Base-by-base conservation (phyloP, 2,329 filamentous ascomycete species). In the Penicillium sp. region DNA sequence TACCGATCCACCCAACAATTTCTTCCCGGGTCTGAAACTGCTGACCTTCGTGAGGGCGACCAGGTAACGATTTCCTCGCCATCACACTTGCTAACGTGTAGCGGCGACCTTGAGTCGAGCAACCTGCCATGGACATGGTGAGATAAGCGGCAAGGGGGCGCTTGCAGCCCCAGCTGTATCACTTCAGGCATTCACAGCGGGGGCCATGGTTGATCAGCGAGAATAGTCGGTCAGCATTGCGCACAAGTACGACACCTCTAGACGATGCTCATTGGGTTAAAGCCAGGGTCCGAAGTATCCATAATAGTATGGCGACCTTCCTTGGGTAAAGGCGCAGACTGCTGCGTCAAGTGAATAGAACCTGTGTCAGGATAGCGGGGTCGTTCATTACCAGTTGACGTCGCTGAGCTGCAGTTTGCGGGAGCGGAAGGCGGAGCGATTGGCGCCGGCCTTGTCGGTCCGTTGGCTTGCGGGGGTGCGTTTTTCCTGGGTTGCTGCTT, bases 371-470 rank as follows among this genome's bases (percentile, higher is more conserved):
- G 43, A 42, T 21, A 32, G 18, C 31, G 21, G 22, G 24, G 21
- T 34, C 38, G 36, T 32, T 54, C 62, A 80, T 79, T 93, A 97
- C 94, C 94, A 99, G 75, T 99, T 93, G 73, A 99, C 91, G 75
- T 99, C 94, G 75, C 91, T 96, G 56, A 97, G 84, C 72, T 97
- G 93, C 57, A 99, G 81, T 75, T 96, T 96, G 67, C 94, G 86
- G 55, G 90, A 87, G 60, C 92, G 88, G 73, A 96, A 92, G 56
- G 88, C 87, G 68, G 83, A 85, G 52, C 89, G 87, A 63, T 88
- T 88, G 63, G 77, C 79, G 55, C 82, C 82, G 42, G 82, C 79
- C 67, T 84, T 86, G 64, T 86, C 83, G 49, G 73, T 62, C 55
- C 71, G 72, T 47, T 76, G 73, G 80, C 75, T 64, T 60, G 71